These are phyloP conservation scores for Eucalyptus melliodora DNA, from an alignment of 345 rosid genomes.

Conservation along the genomic window DNA sequence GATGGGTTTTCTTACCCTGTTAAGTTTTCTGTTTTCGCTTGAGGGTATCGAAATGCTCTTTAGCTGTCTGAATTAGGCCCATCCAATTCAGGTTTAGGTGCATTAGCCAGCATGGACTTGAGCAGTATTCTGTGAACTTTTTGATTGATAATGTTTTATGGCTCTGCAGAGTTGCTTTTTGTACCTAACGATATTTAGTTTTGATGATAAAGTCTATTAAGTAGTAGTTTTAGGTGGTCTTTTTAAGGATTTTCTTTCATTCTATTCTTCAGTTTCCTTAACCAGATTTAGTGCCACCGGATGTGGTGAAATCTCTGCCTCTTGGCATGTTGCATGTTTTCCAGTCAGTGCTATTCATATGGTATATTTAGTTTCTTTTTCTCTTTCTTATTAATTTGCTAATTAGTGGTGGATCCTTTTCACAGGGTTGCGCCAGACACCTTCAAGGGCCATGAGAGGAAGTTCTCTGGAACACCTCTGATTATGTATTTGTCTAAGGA, in stretches of 20 bases:
- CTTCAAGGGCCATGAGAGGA: conserved; percentile 23
- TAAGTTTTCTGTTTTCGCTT: background rate
- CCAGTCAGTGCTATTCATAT: background rate
- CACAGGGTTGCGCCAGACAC: conserved; percentile 26
- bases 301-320: background rate
- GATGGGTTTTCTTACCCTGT: background rate
- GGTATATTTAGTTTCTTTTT: background rate
- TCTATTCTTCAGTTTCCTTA: background rate
- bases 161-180: background rate
- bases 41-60: background rate
- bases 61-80: background rate
- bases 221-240: background rate
- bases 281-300: background rate
- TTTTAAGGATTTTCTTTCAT: background rate
- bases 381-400: background rate
- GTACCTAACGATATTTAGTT: background rate
- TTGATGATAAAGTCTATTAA: background rate
- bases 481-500: conserved; percentile 46
- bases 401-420: background rate
- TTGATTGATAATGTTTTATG: background rate
- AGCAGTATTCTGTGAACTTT: background rate
- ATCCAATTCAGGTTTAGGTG: background rate
- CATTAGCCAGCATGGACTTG: background rate
- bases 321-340: background rate
- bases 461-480: conserved; percentile 65